Conservation (phyloP, 345 rosid genomes). For the Eucalyptus virginea region DNA sequence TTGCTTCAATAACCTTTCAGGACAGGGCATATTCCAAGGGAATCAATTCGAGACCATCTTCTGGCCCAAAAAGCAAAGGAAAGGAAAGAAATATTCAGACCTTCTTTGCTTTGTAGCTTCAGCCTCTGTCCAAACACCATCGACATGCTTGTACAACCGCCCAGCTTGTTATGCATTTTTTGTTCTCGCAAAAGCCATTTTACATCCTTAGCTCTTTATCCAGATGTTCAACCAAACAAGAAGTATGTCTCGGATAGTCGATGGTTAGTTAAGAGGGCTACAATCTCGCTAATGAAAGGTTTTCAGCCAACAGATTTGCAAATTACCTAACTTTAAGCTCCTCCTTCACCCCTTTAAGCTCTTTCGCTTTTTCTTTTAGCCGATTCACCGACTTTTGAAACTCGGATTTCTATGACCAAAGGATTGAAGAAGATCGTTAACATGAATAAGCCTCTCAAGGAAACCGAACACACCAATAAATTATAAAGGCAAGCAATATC, state of each 20-base stretch:
- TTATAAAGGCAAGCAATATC: neutral
- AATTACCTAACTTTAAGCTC: slow-evolving; percentile 70
- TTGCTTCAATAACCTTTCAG: neutral
- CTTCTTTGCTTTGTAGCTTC: slow-evolving; percentile 89
- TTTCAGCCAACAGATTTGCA: neutral
- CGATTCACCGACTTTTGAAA: slow-evolving; percentile 69
- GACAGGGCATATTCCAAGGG: neutral
- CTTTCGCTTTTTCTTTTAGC: slow-evolving; percentile 66
- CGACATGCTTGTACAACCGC: slow-evolving; percentile 82
- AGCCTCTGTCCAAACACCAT: slow-evolving; percentile 83
- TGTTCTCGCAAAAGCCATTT: slow-evolving; percentile 75
- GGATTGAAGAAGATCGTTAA: neutral
- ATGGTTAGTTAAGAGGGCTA: slow-evolving; percentile 31
- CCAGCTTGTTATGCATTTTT: slow-evolving; percentile 86
- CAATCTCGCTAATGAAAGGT: neutral
- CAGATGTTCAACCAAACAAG: slow-evolving; percentile 3
- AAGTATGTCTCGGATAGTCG: slow-evolving; percentile 1
- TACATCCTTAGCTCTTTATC: slow-evolving; percentile 53
- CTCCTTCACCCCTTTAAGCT: slow-evolving; percentile 57
- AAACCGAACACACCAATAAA: neutral
- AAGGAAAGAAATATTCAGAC: slow-evolving; percentile 10
- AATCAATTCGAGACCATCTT: neutral
- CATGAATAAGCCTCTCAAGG: neutral
- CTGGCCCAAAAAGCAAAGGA: neutral
- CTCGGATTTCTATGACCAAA: slow-evolving; percentile 52